These are phyloP conservation scores for Talaromyces sp. DNA, from an alignment of 2,329 filamentous ascomycete genomes.

Conservation along the genomic window DNA sequence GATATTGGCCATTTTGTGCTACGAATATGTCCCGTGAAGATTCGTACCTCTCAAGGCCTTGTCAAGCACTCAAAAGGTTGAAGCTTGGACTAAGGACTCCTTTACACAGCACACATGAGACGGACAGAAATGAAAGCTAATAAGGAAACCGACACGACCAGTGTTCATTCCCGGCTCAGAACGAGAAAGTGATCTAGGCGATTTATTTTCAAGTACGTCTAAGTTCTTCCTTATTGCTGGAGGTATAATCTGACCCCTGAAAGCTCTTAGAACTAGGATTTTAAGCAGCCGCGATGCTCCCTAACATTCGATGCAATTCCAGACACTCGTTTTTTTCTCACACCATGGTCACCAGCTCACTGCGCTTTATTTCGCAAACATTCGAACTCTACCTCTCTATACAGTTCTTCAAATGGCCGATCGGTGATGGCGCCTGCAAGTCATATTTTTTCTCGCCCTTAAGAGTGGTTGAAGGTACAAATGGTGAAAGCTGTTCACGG, in stretches of 20 bases:
- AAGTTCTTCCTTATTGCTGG: constrained; percentile 1
- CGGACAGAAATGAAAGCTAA: not conserved
- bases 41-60: constrained; percentile 4
- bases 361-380: not conserved
- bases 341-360: not conserved
- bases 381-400: not conserved
- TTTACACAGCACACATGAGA: not conserved
- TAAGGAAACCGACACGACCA: not conserved
- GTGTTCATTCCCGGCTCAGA: not conserved
- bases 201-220: constrained; percentile 3
- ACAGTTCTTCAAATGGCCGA: not conserved
- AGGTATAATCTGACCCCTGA: constrained; percentile 6
- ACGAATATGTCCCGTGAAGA: not conserved
- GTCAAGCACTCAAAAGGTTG: constrained; percentile 3
- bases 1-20: constrained; percentile 2
- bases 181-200: constrained; percentile 5
- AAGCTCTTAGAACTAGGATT: not conserved
- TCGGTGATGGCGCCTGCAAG: too few relatives aligned
- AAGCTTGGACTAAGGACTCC: not conserved
- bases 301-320: constrained; percentile 1
- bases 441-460: too few relatives aligned
- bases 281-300: not conserved
- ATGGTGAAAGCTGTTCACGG: not conserved
- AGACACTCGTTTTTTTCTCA: not conserved
- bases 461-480: too few relatives aligned